Evolutionary conservation across 2,329 filamentous ascomycete genomes (phyloP).

Genomic region (Parafenestella ontariensis): DNA sequence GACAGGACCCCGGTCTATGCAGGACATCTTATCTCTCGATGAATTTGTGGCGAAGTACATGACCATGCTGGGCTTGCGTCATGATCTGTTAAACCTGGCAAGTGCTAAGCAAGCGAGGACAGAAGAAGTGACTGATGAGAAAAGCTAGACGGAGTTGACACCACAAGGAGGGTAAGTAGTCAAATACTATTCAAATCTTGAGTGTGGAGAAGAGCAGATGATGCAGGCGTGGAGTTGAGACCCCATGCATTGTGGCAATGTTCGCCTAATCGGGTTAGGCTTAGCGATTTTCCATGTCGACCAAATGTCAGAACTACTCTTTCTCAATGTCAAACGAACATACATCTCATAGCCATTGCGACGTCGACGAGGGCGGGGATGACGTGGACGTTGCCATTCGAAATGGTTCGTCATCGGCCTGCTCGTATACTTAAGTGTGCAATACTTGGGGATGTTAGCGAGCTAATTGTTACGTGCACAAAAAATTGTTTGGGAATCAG

Average conservation of each 20-base stretch:
- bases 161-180: background rate
- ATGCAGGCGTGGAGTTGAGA: background rate
- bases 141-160: background rate
- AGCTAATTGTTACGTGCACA: background rate
- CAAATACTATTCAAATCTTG: background rate
- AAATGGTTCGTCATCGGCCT: background rate
- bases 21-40: slow-evolving; percentile 13
- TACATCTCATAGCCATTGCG: background rate
- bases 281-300: background rate
- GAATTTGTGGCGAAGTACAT: slow-evolving; percentile 31
- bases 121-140: slow-evolving; percentile 13
- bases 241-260: background rate
- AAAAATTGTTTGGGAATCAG: slow-evolving; percentile 34
- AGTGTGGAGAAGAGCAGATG: background rate
- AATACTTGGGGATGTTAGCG: background rate
- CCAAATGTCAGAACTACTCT: background rate
- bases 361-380: background rate
- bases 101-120: slow-evolving; percentile 15
- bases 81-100: slow-evolving; percentile 41
- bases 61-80: slow-evolving; percentile 41
- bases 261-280: background rate
- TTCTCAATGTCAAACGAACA: background rate
- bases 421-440: background rate
- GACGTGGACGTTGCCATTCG: background rate
- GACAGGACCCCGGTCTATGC: slow-evolving; percentile 12